Evolutionary conservation across 2,329 filamentous ascomycete genomes (phyloP).

Genomic region (Diaporthe sp.): DNA sequence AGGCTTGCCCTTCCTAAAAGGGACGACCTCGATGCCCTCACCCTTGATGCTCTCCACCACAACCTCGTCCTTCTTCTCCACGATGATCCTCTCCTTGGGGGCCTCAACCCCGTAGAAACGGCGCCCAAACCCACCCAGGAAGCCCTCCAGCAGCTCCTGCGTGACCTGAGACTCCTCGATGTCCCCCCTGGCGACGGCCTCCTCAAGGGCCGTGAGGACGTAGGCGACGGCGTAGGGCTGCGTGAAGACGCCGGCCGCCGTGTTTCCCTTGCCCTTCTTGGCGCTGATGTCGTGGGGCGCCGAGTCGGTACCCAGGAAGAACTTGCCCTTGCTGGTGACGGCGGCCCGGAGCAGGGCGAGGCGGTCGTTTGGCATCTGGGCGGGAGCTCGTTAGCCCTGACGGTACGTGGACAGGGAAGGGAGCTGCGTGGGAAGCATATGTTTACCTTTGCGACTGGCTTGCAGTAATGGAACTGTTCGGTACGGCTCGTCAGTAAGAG

Average conservation of each 20-base stretch:
- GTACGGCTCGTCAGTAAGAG: background rate
- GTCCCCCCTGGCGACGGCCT: conserved; percentile 65
- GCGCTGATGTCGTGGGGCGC: conserved; percentile 71
- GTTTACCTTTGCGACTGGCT: conserved; percentile 69
- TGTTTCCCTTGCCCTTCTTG: conserved; percentile 67
- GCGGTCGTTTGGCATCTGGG: conserved; percentile 66
- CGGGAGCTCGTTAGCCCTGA: background rate
- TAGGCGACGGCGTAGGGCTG: conserved; percentile 72
- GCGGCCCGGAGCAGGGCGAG: conserved; percentile 76
- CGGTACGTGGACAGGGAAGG: no score
- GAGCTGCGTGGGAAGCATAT: background rate
- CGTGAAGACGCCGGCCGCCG: conserved; percentile 82
- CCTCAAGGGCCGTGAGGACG: conserved; percentile 70
- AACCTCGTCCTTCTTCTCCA: conserved; percentile 65
- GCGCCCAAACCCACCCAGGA: conserved; percentile 64
- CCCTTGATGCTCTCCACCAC: conserved; percentile 66
- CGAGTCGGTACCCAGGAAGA: conserved; percentile 79
- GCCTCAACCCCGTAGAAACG: conserved; percentile 65
- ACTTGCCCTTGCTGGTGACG: conserved; percentile 69
- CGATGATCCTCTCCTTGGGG: conserved; percentile 64
- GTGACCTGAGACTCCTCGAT: conserved; percentile 64
- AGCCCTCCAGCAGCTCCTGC: conserved; percentile 63
- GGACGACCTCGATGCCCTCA: conserved; percentile 70
- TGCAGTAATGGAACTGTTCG: conserved; percentile 75
- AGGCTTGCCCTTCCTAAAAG: conserved; percentile 71